A percentile compares a stretch with the other conserved stretches of the same genome.
These are phyloP conservation scores for Fraxinus ornus DNA, from an alignment of 305 asterid species.

Conservation along the genomic window DNA sequence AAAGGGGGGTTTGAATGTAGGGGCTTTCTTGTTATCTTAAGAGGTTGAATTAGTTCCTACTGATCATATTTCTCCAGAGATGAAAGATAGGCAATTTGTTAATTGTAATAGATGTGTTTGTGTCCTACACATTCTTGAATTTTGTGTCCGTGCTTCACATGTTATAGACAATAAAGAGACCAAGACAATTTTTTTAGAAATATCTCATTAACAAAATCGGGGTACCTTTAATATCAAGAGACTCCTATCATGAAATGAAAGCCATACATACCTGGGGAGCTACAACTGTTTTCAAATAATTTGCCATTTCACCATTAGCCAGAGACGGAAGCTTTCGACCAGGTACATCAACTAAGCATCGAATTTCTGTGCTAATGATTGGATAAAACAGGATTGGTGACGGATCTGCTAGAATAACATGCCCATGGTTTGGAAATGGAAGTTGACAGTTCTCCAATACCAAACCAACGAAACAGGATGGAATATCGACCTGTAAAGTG, in stretches of 20 bases:
- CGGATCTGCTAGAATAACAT: conserved; percentile 53
- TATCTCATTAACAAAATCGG: neutral
- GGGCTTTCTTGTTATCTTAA: neutral
- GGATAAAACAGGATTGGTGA: conserved; percentile 56
- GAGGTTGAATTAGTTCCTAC: neutral
- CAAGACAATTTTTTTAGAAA: neutral
- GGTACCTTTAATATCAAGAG: neutral
- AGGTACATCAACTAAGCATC: conserved; percentile 57
- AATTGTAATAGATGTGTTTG: neutral
- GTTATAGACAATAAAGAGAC: neutral
- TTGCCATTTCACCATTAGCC: conserved; percentile 56
- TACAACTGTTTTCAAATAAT: conserved; percentile 45
- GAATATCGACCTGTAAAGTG: conserved; percentile 42
- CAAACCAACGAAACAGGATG: conserved; percentile 53
- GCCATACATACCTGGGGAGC: conserved; percentile 49
- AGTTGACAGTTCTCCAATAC: conserved; percentile 46
- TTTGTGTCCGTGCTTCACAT: neutral
- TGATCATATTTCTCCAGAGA: neutral
- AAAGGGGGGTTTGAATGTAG: neutral
- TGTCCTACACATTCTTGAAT: neutral
- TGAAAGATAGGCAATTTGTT: neutral
- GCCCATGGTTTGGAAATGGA: conserved; percentile 57
- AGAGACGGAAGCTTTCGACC: conserved; percentile 58
- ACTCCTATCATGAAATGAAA: neutral
- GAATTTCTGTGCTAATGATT: conserved; percentile 46